These are phyloP conservation scores for Phytophthora citrophthora DNA, from an alignment of 352 stramenopile species.

Conservation along the genomic window DNA sequence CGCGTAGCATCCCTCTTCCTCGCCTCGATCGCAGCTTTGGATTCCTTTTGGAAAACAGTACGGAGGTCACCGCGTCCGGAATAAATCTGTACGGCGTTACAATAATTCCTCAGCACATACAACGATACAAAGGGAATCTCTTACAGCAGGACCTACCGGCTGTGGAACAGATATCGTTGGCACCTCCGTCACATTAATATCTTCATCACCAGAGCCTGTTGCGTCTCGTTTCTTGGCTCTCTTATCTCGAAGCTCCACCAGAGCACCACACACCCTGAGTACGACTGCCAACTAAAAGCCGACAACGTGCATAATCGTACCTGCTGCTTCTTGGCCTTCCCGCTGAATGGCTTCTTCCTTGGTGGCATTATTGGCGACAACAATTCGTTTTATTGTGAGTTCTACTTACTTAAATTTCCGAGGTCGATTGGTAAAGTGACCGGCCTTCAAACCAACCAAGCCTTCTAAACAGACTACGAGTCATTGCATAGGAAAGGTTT, in stretches of 20 bases:
- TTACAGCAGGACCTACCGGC: constrained; percentile 12
- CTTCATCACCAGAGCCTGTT: constrained; percentile 27
- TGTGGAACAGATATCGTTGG: constrained; percentile 9
- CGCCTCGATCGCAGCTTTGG: constrained; percentile 57
- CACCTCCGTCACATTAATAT: background rate
- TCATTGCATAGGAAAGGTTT: too few relatives aligned
- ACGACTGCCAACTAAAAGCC: background rate
- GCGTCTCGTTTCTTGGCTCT: constrained; percentile 65
- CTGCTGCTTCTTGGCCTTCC: constrained; percentile 91
- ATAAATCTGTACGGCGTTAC: constrained; percentile 10
- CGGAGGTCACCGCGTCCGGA: constrained; percentile 60
- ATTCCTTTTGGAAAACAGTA: constrained; percentile 74
- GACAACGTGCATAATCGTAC: constrained; percentile 16
- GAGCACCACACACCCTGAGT: constrained; percentile 3
- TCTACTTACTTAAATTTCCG: too few relatives aligned
- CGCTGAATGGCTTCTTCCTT: constrained; percentile 85
- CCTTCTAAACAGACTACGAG: too few relatives aligned
- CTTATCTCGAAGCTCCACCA: constrained; percentile 64
- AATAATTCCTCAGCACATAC: background rate
- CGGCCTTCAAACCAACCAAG: too few relatives aligned
- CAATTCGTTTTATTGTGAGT: too few relatives aligned
- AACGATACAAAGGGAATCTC: background rate
- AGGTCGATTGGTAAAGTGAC: too few relatives aligned
- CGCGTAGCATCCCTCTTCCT: constrained; percentile 79
- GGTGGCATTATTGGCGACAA: constrained; percentile 40